Evolutionary conservation across 768 basidiomycete genomes (phyloP).

Genomic region (Pulveroboletus sp.): DNA sequence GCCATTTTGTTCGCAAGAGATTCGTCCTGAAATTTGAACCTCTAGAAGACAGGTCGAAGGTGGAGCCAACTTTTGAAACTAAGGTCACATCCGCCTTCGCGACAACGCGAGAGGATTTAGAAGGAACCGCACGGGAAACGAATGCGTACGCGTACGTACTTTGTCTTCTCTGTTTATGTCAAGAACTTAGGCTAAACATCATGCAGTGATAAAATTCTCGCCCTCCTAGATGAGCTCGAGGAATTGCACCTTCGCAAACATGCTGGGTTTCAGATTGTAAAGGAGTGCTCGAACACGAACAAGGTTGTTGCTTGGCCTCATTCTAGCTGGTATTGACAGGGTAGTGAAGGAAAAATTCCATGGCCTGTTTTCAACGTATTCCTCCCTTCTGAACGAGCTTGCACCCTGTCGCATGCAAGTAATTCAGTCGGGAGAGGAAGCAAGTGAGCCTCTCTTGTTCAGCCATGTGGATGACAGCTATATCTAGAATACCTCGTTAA

Average conservation of each 20-base stretch:
- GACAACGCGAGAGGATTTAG: slow-evolving; percentile 8
- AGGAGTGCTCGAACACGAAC: slow-evolving; percentile 6
- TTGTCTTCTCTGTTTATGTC: neutral
- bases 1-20: neutral
- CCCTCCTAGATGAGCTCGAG: slow-evolving; percentile 21
- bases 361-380: slow-evolving; percentile 20
- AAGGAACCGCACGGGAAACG: slow-evolving; percentile 23
- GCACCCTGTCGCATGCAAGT: slow-evolving; percentile 28
- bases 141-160: slow-evolving; percentile 25
- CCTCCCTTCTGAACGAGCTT: slow-evolving; percentile 31
- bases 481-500: slow-evolving; percentile 4
- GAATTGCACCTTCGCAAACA: slow-evolving; percentile 17
- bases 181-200: neutral
- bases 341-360: slow-evolving; percentile 22
- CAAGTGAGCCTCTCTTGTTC: slow-evolving; percentile 26
- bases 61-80: slow-evolving; percentile 22
- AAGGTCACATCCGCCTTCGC: slow-evolving; percentile 18
- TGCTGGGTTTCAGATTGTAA: slow-evolving; percentile 3
- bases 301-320: slow-evolving; percentile 12
- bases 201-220: slow-evolving; percentile 20
- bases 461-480: neutral
- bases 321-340: slow-evolving; percentile 5
- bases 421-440: slow-evolving; percentile 31
- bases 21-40: neutral
- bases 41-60: slow-evolving; percentile 9